phyloP scores from a whole-genome alignment of 2,329 filamentous ascomycete species.

The Fusarium citri region DNA sequence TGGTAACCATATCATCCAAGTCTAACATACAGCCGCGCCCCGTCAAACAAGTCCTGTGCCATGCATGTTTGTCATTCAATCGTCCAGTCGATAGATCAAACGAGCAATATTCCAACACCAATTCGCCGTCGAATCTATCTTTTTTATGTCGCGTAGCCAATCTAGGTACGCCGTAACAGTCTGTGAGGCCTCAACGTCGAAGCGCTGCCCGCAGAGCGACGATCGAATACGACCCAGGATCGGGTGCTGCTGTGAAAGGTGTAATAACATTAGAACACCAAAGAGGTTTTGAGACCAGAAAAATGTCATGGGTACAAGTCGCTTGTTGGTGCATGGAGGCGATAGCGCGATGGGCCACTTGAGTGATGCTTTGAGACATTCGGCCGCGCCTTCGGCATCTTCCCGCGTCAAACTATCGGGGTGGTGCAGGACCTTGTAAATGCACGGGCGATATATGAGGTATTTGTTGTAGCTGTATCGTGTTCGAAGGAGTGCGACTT shows the following conservation, averaged over 20 bases:
- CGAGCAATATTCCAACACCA: slow-evolving; percentile 67
- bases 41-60: background rate
- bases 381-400: slow-evolving; percentile 65
- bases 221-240: slow-evolving; percentile 62
- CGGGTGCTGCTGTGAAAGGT: slow-evolving; percentile 64
- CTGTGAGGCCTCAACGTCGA: slow-evolving; percentile 63
- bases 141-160: slow-evolving; percentile 69
- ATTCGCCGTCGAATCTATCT: slow-evolving; percentile 63
- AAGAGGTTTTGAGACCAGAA: slow-evolving; percentile 73
- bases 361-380: slow-evolving; percentile 67
- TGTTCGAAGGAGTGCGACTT: slow-evolving; percentile 67
- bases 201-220: slow-evolving; percentile 59
- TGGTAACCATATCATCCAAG: background rate
- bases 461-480: slow-evolving; percentile 70
- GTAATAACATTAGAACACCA: slow-evolving; percentile 67
- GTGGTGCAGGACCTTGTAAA: slow-evolving; percentile 70
- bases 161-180: slow-evolving; percentile 66
- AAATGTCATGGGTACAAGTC: slow-evolving; percentile 68
- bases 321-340: slow-evolving; percentile 67
- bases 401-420: slow-evolving; percentile 64
- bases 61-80: slow-evolving; percentile 19
- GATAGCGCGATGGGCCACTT: slow-evolving; percentile 71
- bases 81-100: slow-evolving; percentile 57
- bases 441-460: slow-evolving; percentile 67
- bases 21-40: slow-evolving; percentile 3